These are phyloP conservation scores for Saccharomyces hybrid DNA, from an alignment of 1,139 yeast species.

Conservation along the genomic window DNA sequence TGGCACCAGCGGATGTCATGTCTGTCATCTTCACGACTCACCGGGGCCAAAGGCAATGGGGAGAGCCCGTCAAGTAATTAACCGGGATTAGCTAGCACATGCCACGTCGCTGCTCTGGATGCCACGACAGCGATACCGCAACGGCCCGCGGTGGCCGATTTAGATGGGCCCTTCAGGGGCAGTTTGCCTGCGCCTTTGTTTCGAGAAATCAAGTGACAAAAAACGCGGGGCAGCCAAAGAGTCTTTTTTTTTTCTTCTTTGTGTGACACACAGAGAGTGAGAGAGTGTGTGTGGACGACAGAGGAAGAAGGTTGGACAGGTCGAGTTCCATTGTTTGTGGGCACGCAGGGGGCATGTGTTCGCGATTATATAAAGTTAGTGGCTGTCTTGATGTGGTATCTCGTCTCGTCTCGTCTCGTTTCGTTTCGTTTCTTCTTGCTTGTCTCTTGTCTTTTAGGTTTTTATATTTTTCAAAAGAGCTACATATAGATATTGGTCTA, in stretches of 20 bases:
- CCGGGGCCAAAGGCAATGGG: not conserved
- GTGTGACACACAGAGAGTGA: constrained; percentile 1
- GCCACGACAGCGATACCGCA: not conserved
- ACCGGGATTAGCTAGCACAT: not conserved
- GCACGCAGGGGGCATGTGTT: not conserved
- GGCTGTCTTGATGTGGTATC: not conserved
- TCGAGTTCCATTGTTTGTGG: not conserved
- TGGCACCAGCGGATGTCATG: not conserved
- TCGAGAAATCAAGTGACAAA: constrained; percentile 1
- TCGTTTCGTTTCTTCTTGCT: not conserved
- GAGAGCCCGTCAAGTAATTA: not conserved
- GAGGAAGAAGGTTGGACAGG: not conserved
- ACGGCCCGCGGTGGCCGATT: not conserved
- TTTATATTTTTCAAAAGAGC: not conserved
- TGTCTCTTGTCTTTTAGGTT: not conserved
- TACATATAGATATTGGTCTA: not conserved
- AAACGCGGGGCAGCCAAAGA: not conserved
- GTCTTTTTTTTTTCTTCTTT: not conserved
- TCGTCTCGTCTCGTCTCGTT: not conserved
- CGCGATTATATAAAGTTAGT: not conserved
- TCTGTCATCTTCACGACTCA: not conserved
- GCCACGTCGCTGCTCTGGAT: not conserved
- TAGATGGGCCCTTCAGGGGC: not conserved
- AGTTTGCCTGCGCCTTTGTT: not conserved
- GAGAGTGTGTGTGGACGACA: constrained; percentile 3